A percentile compares a stretch with the other conserved stretches of the same genome.
Conservation (phyloP, 495 filamentous ascomycete species). For the Podospora pseudoanserina region DNA sequence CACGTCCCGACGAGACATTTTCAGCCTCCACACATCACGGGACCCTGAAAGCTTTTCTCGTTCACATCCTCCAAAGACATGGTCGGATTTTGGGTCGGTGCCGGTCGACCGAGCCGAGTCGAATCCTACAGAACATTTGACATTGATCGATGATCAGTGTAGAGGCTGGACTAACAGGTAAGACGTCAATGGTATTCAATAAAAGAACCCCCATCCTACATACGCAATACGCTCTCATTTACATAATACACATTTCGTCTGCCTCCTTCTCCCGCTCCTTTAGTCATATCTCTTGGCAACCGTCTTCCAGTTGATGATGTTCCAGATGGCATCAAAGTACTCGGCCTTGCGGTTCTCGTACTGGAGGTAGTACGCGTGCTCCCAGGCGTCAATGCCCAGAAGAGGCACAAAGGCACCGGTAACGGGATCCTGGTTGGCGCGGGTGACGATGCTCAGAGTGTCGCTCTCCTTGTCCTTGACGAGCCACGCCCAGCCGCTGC, state of each 20-base stretch:
- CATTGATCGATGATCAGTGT: too few relatives aligned
- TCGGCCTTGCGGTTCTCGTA: constrained; percentile 99
- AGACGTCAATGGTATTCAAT: neutral
- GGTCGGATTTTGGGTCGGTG: constrained; percentile 1
- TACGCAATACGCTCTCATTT: neutral
- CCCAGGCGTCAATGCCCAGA: constrained; percentile 88
- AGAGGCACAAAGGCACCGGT: constrained; percentile 72
- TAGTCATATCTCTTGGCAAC: constrained; percentile 73
- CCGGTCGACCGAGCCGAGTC: neutral
- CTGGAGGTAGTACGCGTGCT: constrained; percentile 69
- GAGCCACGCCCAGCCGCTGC: constrained; percentile 93
- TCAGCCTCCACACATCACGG: neutral
- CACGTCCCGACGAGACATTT: neutral
- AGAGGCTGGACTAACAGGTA: too few relatives aligned
- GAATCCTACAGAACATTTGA: neutral
- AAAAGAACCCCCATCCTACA: neutral
- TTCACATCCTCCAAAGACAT: neutral
- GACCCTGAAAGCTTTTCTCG: neutral
- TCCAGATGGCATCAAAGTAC: constrained; percentile 96
- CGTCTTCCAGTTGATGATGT: constrained; percentile 93
- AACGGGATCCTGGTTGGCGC: constrained; percentile 80
- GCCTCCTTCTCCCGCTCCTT: constrained; percentile 23
- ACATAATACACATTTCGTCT: neutral
- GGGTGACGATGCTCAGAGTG: constrained; percentile 71
- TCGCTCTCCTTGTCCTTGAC: constrained; percentile 88